Conservation (phyloP, 768 basidiomycete species). For the Sutorius australiensis region DNA sequence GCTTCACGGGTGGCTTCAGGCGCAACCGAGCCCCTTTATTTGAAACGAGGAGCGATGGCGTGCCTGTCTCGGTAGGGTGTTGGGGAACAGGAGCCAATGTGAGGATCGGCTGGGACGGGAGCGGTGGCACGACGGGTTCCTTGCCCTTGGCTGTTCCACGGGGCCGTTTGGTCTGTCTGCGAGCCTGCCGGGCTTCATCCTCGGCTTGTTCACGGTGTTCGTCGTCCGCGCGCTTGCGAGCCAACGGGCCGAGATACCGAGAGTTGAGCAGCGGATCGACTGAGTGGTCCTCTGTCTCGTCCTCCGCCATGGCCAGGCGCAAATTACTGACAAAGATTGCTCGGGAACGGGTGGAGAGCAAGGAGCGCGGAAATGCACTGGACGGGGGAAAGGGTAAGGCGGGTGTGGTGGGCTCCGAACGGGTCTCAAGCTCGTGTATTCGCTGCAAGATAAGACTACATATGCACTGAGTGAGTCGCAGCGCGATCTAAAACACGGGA, state of each 20-base stretch:
- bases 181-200: conserved; percentile 44
- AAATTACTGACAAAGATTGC: conserved; percentile 46
- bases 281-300: conserved; percentile 40
- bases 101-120: conserved; percentile 26
- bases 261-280: conserved; percentile 45
- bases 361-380: conserved; percentile 47
- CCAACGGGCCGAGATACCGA: conserved; percentile 43
- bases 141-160: conserved; percentile 38
- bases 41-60: conserved; percentile 38
- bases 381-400: conserved; percentile 37
- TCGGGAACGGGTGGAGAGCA: conserved; percentile 41
- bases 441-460: conserved; percentile 53
- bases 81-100: conserved; percentile 23
- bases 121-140: conserved; percentile 25
- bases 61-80: conserved; percentile 11
- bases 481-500: conserved; percentile 6
- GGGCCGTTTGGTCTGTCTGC: conserved; percentile 33
- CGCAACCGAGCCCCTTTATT: conserved; percentile 48
- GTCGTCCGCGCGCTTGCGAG: conserved; percentile 43
- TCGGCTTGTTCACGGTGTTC: conserved; percentile 40
- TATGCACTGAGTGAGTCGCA: conserved; percentile 1
- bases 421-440: conserved; percentile 56
- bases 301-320: conserved; percentile 46
- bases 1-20: conserved; percentile 43
- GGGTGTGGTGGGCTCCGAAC: conserved; percentile 31